Evolutionary conservation across 768 basidiomycete genomes (phyloP).

Genomic region (Lactarius hengduanensis): DNA sequence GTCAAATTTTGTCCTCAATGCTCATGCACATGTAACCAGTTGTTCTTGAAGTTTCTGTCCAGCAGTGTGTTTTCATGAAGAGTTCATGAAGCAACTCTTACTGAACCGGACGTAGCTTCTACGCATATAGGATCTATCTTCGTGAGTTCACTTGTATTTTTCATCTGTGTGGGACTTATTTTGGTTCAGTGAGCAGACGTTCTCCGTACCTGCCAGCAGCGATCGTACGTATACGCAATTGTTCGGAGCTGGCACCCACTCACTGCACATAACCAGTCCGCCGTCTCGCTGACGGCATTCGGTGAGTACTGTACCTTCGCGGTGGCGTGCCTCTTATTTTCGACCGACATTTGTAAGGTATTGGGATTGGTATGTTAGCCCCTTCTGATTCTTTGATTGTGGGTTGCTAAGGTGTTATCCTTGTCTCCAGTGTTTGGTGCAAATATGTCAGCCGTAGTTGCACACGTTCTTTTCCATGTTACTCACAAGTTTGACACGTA

Average conservation of each 20-base stretch:
- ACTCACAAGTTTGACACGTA: slow-evolving; percentile 1
- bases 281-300: slow-evolving; percentile 2
- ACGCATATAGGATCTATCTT: slow-evolving; percentile 6
- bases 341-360: not conserved
- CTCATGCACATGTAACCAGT: not conserved
- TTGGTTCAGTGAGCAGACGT: not conserved
- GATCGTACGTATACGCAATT: slow-evolving; percentile 4
- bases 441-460: not conserved
- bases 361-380: not conserved
- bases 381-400: not conserved
- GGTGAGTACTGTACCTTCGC: not conserved
- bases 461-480: not conserved
- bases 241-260: not conserved
- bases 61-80: not conserved
- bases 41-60: slow-evolving; percentile 3
- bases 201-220: slow-evolving; percentile 6
- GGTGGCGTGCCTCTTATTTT: not conserved
- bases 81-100: not conserved
- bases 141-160: not conserved
- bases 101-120: not conserved
- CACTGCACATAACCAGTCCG: not conserved
- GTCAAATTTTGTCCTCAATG: not conserved
- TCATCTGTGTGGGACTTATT: not conserved
- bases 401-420: not conserved
- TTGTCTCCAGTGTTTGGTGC: not conserved